Evolutionary conservation across 352 stramenopile species (phyloP), one percentile per base, ranked within the genome.

Genomic region (Globisporangium radiosum): DNA sequence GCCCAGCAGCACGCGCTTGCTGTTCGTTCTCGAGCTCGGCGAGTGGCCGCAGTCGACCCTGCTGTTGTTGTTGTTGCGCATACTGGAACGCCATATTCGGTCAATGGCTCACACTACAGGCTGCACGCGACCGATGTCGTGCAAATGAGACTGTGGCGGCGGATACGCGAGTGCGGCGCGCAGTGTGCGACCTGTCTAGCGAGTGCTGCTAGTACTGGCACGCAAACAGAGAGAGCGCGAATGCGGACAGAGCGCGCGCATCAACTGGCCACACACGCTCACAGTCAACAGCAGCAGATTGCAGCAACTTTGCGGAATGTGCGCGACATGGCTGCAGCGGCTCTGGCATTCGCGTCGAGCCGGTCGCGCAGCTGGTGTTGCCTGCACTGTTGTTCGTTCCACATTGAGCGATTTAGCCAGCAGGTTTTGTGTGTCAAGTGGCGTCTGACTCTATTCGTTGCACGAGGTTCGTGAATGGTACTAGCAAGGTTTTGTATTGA

Each of bases 1-100:
- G 81, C 6, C 81, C 81, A 44, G 54, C 70, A 19, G 69, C 59
- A 39, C 78, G 81, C 55, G 77, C 81, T 52, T 83, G 68, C 33
- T 82, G 60, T 61, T 89, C 78, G 52, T 73, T 65, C 59, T 84
- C 64, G 42, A 87, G 68, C 15, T 68, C 47, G 4, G 62, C 63
- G 9, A 83, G 59, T 33, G 45, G 48, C 5, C 25, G 45, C 7
- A n/a, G 45, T 43, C 36, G 54, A 10, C 5, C 25, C 33, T 11
- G 15, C 40, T 49, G 53, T 13, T 42, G 25, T 13, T 58, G 53
- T 19, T 51, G 40, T 13, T 58, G 54, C 42, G 13, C 17, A 19
- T 50, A 33, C 15, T 50, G 45, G 17, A 17, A 11, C 45, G 45
- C 45, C 45, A 50, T 50, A 25, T 25, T 25, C 25, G 25, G 1